Base-by-base conservation (phyloP, 2,329 filamentous ascomycete genomes). In the Cladophialophora carrionii region DNA sequence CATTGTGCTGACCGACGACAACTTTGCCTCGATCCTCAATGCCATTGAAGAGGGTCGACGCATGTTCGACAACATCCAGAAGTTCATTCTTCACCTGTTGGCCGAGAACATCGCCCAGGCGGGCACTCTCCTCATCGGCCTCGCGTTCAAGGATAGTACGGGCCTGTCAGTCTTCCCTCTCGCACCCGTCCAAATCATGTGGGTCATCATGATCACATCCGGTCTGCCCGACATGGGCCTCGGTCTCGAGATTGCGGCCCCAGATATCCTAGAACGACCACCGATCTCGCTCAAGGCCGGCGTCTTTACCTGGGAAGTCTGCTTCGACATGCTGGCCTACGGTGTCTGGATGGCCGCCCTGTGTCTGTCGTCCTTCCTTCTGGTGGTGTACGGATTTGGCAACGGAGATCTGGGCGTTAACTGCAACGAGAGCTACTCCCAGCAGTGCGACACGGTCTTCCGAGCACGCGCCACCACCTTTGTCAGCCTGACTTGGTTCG, bases 161-260 rank as follows among this genome's bases (percentile, higher is more conserved):
- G 84, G 85, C 8, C 84, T 90, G 66, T 95, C 91, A 0, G 91
- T 96, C 9, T 96, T 96, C 76, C 92, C 92, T 4, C 85, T 96
- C 52, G 87, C 90, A 0, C 91, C 92, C 0, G 87, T 96, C 10
- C 88, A 96, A 72, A 94, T 96, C 68, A 85, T 96, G 65, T 96
- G 91, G 92, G 91, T 96, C 76, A 96, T 96, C 77, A 94, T 96
- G 90, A 85, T 95, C 62, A 96, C 92, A 0, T 94, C 90, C 48
- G 90, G 89, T 64, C 87, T 95, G 76, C 92, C 92, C 1, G 92
- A 93, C 64, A 95, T 96, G 80, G 92, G 92, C 51, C 85, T 96
- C 0, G 91, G 92, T 22, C 89, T 92, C 71, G 92, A 96, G 76
- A 80, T 83, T 52, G 90, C 91, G 0, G 86, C 88, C 0, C 83